Conservation (phyloP, 139 green algal species). For the Pseudopediastrum boryanum region DNA sequence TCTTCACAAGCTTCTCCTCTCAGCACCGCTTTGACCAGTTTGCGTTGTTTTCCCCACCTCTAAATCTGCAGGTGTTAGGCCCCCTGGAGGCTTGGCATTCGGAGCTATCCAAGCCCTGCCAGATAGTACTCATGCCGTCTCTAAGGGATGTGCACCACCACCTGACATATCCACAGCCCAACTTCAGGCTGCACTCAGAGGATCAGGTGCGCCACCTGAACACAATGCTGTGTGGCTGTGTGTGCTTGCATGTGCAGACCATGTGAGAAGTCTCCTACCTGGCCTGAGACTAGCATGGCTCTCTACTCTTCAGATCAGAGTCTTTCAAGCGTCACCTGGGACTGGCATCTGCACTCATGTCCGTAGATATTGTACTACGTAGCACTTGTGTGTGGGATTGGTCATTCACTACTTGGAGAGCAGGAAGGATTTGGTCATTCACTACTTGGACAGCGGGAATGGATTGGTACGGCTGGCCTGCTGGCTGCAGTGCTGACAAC, state of each 20-base stretch:
- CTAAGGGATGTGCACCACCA: conserved; percentile 72
- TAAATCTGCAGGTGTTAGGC: conserved; percentile 49
- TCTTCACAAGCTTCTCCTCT: not conserved
- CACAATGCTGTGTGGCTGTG: too few relatives aligned
- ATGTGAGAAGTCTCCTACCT: not conserved
- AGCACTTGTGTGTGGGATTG: not conserved
- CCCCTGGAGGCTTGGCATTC: conserved; percentile 53
- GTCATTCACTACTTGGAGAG: not conserved
- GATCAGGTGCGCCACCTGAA: conserved; percentile 1
- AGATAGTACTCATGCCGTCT: conserved; percentile 81
- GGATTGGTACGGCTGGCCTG: not conserved
- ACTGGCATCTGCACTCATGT: not conserved
- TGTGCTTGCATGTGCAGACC: not conserved
- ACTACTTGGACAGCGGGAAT: not conserved
- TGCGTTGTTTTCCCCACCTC: not conserved
- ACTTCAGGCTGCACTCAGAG: conserved; percentile 47
- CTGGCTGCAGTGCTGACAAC: not conserved
- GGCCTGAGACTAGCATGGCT: not conserved
- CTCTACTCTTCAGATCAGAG: not conserved
- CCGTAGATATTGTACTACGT: not conserved
- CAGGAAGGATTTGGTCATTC: not conserved
- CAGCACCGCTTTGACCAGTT: not conserved
- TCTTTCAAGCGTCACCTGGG: not conserved
- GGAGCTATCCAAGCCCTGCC: conserved; percentile 35
- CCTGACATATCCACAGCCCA: conserved; percentile 79